phyloP scores from a whole-genome alignment of 164 flowering plant genomes.

The Chloranthus sessilifolius region DNA sequence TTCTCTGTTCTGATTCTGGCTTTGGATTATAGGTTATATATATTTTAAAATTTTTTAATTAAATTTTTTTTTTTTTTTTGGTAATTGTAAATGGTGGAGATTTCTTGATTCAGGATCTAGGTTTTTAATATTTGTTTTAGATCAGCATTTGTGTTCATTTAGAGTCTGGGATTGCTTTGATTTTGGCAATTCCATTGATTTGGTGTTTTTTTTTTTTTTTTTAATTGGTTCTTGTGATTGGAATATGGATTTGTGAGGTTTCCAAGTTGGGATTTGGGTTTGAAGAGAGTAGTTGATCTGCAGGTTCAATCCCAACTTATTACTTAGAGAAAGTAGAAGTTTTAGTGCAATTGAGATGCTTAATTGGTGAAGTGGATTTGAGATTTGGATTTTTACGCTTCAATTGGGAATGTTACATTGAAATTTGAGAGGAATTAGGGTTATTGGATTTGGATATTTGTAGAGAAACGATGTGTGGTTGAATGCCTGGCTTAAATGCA shows the following conservation, averaged over 20 bases:
- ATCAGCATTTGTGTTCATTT: neutral
- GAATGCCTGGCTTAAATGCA: conserved; percentile 15
- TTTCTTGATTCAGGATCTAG: conserved; percentile 7
- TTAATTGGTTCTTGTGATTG: neutral
- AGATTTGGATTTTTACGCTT: neutral
- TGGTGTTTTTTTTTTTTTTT: too few relatives aligned
- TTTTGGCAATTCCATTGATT: too few relatives aligned
- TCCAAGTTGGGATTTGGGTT: neutral
- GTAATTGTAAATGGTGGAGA: neutral
- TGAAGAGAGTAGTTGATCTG: neutral
- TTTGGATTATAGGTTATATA: too few relatives aligned
- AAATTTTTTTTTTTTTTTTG: neutral
- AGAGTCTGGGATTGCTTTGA: too few relatives aligned
- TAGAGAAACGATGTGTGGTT: conserved; percentile 7
- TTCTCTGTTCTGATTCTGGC: too few relatives aligned
- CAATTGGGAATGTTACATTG: neutral
- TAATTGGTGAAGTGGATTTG: neutral
- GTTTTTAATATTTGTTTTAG: neutral
- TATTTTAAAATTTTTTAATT: too few relatives aligned
- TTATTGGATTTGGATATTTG: neutral
- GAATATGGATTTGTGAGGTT: neutral
- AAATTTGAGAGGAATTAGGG: conserved; percentile 1
- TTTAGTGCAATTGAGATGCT: neutral
- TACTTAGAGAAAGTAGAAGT: neutral
- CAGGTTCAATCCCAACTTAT: neutral